Percentiles rank a stretch among this genome's conserved stretches.
Evolutionary conservation across 768 basidiomycete species (phyloP).

Genomic region (Xerocomellus intermedius): DNA sequence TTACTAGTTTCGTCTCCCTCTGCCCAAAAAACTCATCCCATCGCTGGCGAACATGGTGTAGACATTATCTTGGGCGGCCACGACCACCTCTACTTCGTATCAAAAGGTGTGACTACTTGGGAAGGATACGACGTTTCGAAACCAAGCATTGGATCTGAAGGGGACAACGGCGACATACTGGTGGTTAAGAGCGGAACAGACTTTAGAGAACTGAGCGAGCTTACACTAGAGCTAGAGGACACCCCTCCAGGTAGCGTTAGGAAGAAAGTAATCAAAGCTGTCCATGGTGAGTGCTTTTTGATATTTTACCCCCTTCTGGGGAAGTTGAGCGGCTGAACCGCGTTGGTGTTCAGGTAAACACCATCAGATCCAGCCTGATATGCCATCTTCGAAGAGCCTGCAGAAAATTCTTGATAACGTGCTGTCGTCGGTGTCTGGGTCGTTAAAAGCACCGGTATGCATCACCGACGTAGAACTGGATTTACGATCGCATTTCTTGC

Average conservation of each 20-base stretch:
- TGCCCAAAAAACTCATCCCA: conserved; percentile 41
- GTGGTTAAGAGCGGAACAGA: conserved; percentile 87
- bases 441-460: conserved; percentile 76
- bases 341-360: conserved; percentile 53
- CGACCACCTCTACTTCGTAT: conserved; percentile 79
- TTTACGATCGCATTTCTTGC: conserved; percentile 69
- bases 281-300: conserved; percentile 48
- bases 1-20: conserved; percentile 58
- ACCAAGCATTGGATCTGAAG: conserved; percentile 62
- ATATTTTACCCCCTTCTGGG: background rate
- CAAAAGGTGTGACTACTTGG: conserved; percentile 66
- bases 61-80: conserved; percentile 88
- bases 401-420: conserved; percentile 58
- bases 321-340: background rate
- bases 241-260: conserved; percentile 64
- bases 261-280: conserved; percentile 56
- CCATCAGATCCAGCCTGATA: conserved; percentile 58
- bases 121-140: conserved; percentile 56
- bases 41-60: conserved; percentile 64
- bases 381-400: conserved; percentile 54
- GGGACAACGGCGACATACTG: conserved; percentile 68
- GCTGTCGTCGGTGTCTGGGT: conserved; percentile 63
- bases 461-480: conserved; percentile 66
- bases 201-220: conserved; percentile 82
- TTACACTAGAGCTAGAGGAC: conserved; percentile 59